phyloP scores from a whole-genome alignment of 768 basidiomycete species.

The Lenzites betulinus region DNA sequence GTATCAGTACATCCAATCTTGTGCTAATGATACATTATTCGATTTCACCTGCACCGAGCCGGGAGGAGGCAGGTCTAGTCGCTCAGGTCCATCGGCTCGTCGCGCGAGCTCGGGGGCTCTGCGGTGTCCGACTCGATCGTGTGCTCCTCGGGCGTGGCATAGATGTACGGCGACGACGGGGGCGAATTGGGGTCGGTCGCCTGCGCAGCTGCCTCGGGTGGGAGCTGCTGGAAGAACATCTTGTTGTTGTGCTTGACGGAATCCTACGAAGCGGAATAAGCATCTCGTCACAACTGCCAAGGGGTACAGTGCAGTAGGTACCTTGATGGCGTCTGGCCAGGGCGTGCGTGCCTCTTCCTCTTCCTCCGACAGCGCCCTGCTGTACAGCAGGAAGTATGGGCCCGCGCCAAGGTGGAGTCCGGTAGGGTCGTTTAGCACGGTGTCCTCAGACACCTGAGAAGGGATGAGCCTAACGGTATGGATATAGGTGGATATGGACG shows the following conservation, averaged over 20 bases:
- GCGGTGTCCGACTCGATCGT: slow-evolving; percentile 25
- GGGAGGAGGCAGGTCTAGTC: neutral
- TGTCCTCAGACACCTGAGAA: slow-evolving; percentile 66
- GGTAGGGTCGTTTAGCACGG: slow-evolving; percentile 64
- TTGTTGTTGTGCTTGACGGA: slow-evolving; percentile 40
- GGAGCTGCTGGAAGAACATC: slow-evolving; percentile 38
- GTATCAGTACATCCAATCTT: neutral
- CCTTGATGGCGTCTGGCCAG: slow-evolving; percentile 37
- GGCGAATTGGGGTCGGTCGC: slow-evolving; percentile 30
- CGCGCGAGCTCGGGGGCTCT: slow-evolving; percentile 24
- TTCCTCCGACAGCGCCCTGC: slow-evolving; percentile 35
- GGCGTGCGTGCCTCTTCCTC: slow-evolving; percentile 25
- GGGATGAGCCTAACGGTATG: neutral
- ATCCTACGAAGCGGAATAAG: slow-evolving; percentile 27
- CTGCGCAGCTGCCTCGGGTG: slow-evolving; percentile 28
- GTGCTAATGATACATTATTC: neutral
- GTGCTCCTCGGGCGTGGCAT: slow-evolving; percentile 21
- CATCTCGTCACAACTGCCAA: neutral
- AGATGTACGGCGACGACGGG: slow-evolving; percentile 20
- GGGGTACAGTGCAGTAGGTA: slow-evolving; percentile 9
- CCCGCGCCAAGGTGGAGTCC: slow-evolving; percentile 78
- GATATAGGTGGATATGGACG: neutral
- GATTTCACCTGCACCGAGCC: neutral
- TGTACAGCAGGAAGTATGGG: slow-evolving; percentile 78
- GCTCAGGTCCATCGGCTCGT: slow-evolving; percentile 27